Percentiles rank a stretch among this genome's conserved stretches.
Evolutionary conservation across 1,139 yeast species (phyloP).

Genomic region (Taiozyma sp.): DNA sequence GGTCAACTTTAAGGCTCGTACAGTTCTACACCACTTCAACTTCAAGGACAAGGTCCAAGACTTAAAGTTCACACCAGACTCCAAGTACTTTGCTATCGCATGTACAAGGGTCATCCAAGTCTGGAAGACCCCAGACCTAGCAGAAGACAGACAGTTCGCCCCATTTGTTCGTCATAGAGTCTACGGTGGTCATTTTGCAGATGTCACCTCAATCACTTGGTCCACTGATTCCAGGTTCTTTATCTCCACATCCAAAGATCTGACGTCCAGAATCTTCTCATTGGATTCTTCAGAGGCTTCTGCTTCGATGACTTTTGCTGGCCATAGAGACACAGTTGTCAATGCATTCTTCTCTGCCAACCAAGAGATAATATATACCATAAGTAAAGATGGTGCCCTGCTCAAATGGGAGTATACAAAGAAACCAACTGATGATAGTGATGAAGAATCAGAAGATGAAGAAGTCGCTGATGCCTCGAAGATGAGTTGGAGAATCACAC

Average conservation of each 20-base stretch:
- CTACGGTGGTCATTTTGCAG: constrained; percentile 90
- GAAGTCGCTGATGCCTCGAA: constrained; percentile 32
- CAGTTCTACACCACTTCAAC: constrained; percentile 92
- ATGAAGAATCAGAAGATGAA: constrained; percentile 35
- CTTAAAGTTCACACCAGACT: constrained; percentile 84
- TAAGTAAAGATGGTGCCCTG: constrained; percentile 92
- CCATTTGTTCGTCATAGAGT: constrained; percentile 90
- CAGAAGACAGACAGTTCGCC: constrained; percentile 81
- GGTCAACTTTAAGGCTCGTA: constrained; percentile 76
- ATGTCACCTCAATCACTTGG: constrained; percentile 78
- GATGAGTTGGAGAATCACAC: constrained; percentile 77
- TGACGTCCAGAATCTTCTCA: constrained; percentile 86
- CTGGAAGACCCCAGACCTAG: constrained; percentile 84
- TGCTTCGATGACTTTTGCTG: constrained; percentile 84
- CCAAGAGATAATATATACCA: constrained; percentile 86
- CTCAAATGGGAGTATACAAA: constrained; percentile 84
- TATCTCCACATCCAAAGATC: constrained; percentile 81
- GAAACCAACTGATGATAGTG: constrained; percentile 35
- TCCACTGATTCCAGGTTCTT: constrained; percentile 85
- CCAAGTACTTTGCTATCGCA: constrained; percentile 81
- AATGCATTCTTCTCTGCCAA: constrained; percentile 80
- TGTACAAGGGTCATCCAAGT: constrained; percentile 79
- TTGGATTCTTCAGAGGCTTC: constrained; percentile 65
- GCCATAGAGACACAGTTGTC: constrained; percentile 86
- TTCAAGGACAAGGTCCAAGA: constrained; percentile 76